Percentiles rank a stretch among this genome's conserved stretches.
These are phyloP conservation scores for Diplodia mutila DNA, from an alignment of 2,329 filamentous ascomycete species.

Conservation along the genomic window DNA sequence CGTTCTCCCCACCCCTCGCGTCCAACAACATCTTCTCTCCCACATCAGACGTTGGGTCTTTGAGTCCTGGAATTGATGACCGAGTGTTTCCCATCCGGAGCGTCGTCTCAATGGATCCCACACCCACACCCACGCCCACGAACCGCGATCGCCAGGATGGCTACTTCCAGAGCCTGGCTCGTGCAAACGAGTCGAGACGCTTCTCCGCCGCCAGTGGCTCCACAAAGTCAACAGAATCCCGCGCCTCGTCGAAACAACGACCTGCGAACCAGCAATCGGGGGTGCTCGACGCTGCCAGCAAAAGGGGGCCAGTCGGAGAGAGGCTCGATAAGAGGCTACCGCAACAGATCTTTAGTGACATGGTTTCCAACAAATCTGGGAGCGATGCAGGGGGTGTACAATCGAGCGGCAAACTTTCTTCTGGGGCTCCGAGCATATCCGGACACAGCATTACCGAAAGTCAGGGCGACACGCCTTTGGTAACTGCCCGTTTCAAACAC, in stretches of 20 bases:
- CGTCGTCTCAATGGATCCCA: constrained; percentile 71
- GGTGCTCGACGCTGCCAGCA: neutral
- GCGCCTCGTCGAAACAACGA: neutral
- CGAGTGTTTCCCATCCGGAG: constrained; percentile 81
- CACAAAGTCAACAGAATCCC: constrained; percentile 24
- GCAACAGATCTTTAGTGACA: constrained; percentile 43
- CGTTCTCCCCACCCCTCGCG: constrained; percentile 24
- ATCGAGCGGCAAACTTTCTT: constrained; percentile 33
- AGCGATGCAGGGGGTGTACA: constrained; percentile 28
- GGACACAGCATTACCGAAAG: constrained; percentile 41
- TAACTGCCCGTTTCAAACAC: constrained; percentile 79
- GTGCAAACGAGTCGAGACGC: constrained; percentile 35
- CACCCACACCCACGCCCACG: constrained; percentile 43
- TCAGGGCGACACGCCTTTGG: constrained; percentile 49
- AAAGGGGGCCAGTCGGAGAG: constrained; percentile 1
- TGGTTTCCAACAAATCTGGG: constrained; percentile 36
- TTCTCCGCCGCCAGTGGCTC: constrained; percentile 39
- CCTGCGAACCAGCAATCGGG: neutral
- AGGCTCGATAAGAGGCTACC: constrained; percentile 29
- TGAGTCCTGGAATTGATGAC: constrained; percentile 54
- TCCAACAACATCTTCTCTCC: constrained; percentile 29
- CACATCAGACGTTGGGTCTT: constrained; percentile 33
- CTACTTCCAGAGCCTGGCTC: constrained; percentile 43
- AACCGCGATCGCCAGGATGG: constrained; percentile 37
- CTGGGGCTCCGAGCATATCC: constrained; percentile 36